Conservation (phyloP, 2,329 filamentous ascomycete species). For the Colletotrichum kahawae region DNA sequence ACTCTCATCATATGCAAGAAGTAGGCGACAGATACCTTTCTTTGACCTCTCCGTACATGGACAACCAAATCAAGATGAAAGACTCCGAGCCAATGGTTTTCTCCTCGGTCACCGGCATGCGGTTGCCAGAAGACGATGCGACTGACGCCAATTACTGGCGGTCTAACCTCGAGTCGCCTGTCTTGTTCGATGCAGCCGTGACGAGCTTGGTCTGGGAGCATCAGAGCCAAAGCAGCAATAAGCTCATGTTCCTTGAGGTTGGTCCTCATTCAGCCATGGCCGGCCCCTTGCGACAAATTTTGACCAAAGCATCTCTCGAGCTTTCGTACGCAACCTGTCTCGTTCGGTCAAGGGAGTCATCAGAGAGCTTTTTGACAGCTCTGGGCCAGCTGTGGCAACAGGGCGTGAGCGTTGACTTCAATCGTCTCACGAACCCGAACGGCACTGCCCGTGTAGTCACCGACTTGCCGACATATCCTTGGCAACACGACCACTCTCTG, state of each 20-base stretch:
- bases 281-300: not conserved
- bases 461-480: not conserved
- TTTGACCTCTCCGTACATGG: not conserved
- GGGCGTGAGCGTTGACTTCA: not conserved
- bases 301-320: not conserved
- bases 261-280: not conserved
- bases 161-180: not conserved
- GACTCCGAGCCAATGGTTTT: not conserved
- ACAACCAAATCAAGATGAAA: not conserved
- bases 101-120: conserved; percentile 31
- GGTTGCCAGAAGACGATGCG: conserved; percentile 8
- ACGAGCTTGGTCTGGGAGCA: not conserved
- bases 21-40: conserved; percentile 16
- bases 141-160: not conserved
- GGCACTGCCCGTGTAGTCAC: not conserved
- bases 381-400: not conserved
- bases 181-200: not conserved
- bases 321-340: not conserved
- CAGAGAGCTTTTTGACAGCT: not conserved
- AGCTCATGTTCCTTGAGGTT: not conserved
- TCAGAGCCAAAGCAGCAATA: not conserved
- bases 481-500: not conserved
- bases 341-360: not conserved
- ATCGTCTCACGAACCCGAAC: not conserved
- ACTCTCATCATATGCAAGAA: not conserved